Percentiles rank a stretch among this genome's conserved stretches.
These are phyloP conservation scores for Biancaea sappan DNA, from an alignment of 306 rosid species.

Conservation along the genomic window DNA sequence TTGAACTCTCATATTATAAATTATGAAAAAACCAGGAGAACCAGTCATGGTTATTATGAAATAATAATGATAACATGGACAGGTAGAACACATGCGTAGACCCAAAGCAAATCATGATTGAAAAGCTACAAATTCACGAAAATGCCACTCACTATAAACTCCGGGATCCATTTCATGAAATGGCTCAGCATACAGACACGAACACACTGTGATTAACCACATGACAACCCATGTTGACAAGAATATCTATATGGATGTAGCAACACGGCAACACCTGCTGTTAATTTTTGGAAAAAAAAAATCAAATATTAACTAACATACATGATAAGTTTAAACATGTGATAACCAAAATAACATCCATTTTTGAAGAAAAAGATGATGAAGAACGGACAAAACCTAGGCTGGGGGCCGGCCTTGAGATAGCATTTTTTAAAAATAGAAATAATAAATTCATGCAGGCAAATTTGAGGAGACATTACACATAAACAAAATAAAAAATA, in stretches of 20 bases:
- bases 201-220: not conserved
- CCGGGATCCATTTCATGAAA: not conserved
- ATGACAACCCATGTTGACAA: not conserved
- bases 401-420: too few species aligned
- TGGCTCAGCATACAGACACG: not conserved
- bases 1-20: constrained; percentile 24
- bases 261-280: not conserved
- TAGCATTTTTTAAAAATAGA: too few species aligned
- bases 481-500: too few species aligned
- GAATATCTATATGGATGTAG: not conserved
- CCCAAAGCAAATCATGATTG: not conserved
- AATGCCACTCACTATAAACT: not conserved
- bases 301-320: too few species aligned
- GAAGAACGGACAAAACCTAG: too few species aligned
- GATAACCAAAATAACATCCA: too few species aligned
- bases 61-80: too few species aligned
- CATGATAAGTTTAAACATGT: not conserved
- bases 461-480: too few species aligned
- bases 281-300: not conserved
- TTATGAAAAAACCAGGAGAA: not conserved
- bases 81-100: not conserved
- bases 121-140: not conserved
- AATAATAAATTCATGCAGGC: too few species aligned
- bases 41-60: not conserved
- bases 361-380: too few species aligned